Base-by-base conservation (phyloP, 805 yeast genomes). In the Blastobotrys parvus region DNA sequence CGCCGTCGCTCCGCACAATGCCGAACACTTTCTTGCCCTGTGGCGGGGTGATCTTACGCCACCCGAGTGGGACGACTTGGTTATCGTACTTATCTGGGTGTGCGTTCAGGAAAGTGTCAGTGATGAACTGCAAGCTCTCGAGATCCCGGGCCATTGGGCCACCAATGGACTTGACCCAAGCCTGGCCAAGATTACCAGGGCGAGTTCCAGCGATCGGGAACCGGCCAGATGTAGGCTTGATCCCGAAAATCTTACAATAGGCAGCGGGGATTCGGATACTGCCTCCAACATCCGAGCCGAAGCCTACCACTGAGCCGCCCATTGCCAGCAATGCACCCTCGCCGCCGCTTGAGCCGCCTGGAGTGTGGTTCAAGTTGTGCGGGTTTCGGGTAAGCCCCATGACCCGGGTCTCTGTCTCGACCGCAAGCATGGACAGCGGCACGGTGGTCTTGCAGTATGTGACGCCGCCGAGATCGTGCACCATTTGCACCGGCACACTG, bases 331-430 rank as follows among this genome's bases (percentile, higher is more conserved):
- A 55, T 3, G 76, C 74, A 15, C 71, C 75, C 41, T 74, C 80
- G 37, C 80, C 80, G 4, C 78, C 78, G 10, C 75, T 68, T 3
- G 75, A 70, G 2, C 80, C 80, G 38, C 80, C 79, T n/a, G 74
- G 58, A n/a, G 72, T 64, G 43, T 70, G 54, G 10, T 54, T 55
- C 15, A 71, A 54, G 52, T 70, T 71, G 49, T 60, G 54, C 1
- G 80, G 74, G 54, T 72, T 74, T 27, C 56, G 46, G 7, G 77
- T 72, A 35, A 60, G 60, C 1, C 79, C 79, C 45, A 57, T 71
- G 27, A 72, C 54, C 45, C 63, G 59, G 45, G 68, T 69, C 35
- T 57, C 58, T 7, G 75, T 58, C 49, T 74, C 78, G 16, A 70
- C 67, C 60, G 65, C 60, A 70, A 70, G 66, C 71, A 71, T 65